These are phyloP conservation scores for Cladosporium sp. DNA, from an alignment of 2,329 filamentous ascomycete genomes.

Conservation along the genomic window DNA sequence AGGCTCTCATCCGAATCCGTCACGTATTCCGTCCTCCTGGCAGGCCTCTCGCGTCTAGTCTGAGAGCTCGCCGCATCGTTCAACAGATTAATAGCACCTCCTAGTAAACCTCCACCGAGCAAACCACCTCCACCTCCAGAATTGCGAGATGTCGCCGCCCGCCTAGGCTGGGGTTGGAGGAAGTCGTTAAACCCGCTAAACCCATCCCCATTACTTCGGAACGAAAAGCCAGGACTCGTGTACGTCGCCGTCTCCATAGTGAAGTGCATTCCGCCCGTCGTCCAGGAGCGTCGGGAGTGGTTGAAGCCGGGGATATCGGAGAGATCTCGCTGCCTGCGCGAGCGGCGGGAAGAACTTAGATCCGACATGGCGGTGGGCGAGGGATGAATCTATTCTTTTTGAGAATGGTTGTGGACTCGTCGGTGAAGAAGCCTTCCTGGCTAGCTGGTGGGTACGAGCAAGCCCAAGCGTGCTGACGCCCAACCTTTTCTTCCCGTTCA, in stretches of 20 bases:
- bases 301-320: constrained; percentile 13
- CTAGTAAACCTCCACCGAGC: constrained; percentile 22
- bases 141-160: neutral
- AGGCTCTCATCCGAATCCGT: neutral
- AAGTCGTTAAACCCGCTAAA: neutral
- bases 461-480: too few relatives aligned
- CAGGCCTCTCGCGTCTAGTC: neutral
- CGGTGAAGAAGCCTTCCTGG: too few relatives aligned
- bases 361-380: too few relatives aligned
- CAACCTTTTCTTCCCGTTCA: too few relatives aligned
- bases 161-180: neutral
- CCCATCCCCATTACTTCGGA: constrained; percentile 17
- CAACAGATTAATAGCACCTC: constrained; percentile 23
- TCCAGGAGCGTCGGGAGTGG: constrained; percentile 22
- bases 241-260: constrained; percentile 26
- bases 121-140: neutral
- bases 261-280: constrained; percentile 23
- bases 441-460: too few relatives aligned
- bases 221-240: constrained; percentile 23
- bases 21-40: neutral
- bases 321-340: constrained; percentile 7
- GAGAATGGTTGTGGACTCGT: too few relatives aligned
- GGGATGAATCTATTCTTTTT: too few relatives aligned
- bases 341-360: neutral
- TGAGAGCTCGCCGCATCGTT: constrained; percentile 17